These are phyloP conservation scores for Globisporangium acanthophoron DNA, from an alignment of 352 stramenopile genomes.

Conservation along the genomic window DNA sequence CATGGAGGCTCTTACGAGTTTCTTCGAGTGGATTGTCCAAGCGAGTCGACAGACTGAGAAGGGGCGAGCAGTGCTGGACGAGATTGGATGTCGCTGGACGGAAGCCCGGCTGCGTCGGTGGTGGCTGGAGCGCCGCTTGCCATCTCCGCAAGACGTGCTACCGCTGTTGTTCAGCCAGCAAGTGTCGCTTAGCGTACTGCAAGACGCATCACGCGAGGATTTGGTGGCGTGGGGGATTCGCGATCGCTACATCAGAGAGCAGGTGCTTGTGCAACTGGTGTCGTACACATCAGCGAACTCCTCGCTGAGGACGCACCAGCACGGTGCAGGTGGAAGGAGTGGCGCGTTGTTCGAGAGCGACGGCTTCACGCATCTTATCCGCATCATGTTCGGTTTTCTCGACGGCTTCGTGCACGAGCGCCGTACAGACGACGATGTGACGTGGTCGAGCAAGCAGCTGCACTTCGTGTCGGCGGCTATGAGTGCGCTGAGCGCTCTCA, in stretches of 20 bases:
- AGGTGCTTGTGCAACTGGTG: conserved; percentile 34
- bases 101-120: conserved; percentile 49
- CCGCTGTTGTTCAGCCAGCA: conserved; percentile 32
- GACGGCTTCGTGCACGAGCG: conserved; percentile 45
- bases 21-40: conserved; percentile 57
- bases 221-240: conserved; percentile 62
- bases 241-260: conserved; percentile 45
- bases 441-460: conserved; percentile 30
- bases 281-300: conserved; percentile 8
- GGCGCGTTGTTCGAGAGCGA: conserved; percentile 21
- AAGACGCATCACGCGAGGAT: conserved; percentile 55
- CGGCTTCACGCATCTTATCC: conserved; percentile 47
- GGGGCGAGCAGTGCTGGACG: conserved; percentile 15
- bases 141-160: conserved; percentile 34
- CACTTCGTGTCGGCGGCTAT: conserved; percentile 43
- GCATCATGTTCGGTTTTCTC: conserved; percentile 42
- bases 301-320: neutral
- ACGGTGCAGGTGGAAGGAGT: neutral
- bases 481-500: conserved; percentile 33
- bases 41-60: conserved; percentile 25
- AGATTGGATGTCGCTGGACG: conserved; percentile 40
- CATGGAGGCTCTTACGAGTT: conserved; percentile 37
- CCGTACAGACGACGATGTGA: conserved; percentile 10
- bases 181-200: conserved; percentile 37
- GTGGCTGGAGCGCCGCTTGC: conserved; percentile 37